Base-by-base conservation (phyloP, 441 rosid genomes). In the Croton laevigatus region DNA sequence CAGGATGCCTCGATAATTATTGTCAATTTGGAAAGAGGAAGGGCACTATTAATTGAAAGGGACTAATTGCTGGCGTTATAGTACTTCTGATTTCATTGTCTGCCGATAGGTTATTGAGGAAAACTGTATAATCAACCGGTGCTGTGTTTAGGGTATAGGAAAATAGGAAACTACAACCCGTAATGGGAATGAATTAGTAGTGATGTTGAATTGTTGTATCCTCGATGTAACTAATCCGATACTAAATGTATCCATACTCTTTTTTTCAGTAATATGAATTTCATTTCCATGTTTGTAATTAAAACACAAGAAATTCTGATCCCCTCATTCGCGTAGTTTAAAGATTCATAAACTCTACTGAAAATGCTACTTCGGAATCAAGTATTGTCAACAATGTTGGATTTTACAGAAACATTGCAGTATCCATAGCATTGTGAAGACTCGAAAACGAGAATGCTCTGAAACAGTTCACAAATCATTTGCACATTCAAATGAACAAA, bases 21-120 rank as follows among this genome's bases (percentile, higher is more conserved):
- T 51, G 48, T 70, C 37, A 23, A 72, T 36, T 38, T 49, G 53
- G 74, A 20, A 62, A 62, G 66, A 14, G 54, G 66, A 40, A 5
- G 37, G 32, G 76, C 55, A 23, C 10, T 66, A 6, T 16, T 23
- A 14, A 27, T 32, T 57, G 2, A 17, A 11, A 59, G 19, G 19
- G 19, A 3, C 49, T 52, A n/a, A 5, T 51, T 4, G 55, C 62
- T 16, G 71, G 40, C 17, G 27, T 61, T 19, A 17, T 22, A n/a
- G n/a, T n/a, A n/a, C 8, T 64, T 40, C 23, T 8, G 44, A 34
- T 44, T 20, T 65, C 17, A 16, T 23, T 17, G 19, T 36, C 22
- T 22, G 20, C 16, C 27, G 27, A 44, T 42, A 42, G 55, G 19
- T 8, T 17, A 12, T 44, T 37, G 2, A 6, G 27, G 9, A 22